These are phyloP conservation scores for Wickerhamomyces mucosus DNA, from an alignment of 805 yeast species.

Conservation along the genomic window DNA sequence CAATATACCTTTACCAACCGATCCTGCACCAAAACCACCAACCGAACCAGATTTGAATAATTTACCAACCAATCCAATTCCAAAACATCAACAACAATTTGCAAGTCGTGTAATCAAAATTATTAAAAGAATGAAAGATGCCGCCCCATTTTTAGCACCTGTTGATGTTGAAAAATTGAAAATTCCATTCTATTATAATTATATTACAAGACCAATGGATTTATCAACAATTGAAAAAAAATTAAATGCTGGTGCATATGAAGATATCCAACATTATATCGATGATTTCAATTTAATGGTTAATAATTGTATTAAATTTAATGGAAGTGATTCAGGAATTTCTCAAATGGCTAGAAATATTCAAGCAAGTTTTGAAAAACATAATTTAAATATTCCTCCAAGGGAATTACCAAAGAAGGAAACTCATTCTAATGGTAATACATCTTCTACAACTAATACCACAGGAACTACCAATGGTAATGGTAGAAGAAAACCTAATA, in stretches of 20 bases:
- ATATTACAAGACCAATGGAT: conserved; percentile 86
- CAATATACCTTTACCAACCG: conserved; percentile 10
- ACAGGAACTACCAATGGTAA: conserved; percentile 8
- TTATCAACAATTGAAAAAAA: conserved; percentile 83
- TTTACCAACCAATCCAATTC: conserved; percentile 58
- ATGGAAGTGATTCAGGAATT: conserved; percentile 76
- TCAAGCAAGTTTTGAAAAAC: conserved; percentile 89
- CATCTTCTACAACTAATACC: too few species aligned
- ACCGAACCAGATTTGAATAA: conserved; percentile 65
- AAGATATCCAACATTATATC: conserved; percentile 53
- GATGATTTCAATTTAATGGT: conserved; percentile 84
- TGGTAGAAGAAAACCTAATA: conserved; percentile 16
- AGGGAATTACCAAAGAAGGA: conserved; percentile 31
- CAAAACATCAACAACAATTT: conserved; percentile 77
- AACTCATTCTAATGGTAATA: conserved; percentile 10
- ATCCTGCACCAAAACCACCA: conserved; percentile 71
- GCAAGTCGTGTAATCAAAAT: conserved; percentile 75
- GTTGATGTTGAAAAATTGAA: conserved; percentile 84
- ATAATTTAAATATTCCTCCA: conserved; percentile 85
- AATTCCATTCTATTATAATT: conserved; percentile 84
- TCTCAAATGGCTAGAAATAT: conserved; percentile 88
- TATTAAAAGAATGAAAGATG: conserved; percentile 84
- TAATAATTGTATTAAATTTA: conserved; percentile 69
- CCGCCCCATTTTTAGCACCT: conserved; percentile 80
- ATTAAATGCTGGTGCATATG: conserved; percentile 60